Percentiles rank a stretch among this genome's conserved stretches.
These are phyloP conservation scores for Cordyceps militaris DNA, from an alignment of 2,329 filamentous ascomycete genomes.

Conservation along the genomic window DNA sequence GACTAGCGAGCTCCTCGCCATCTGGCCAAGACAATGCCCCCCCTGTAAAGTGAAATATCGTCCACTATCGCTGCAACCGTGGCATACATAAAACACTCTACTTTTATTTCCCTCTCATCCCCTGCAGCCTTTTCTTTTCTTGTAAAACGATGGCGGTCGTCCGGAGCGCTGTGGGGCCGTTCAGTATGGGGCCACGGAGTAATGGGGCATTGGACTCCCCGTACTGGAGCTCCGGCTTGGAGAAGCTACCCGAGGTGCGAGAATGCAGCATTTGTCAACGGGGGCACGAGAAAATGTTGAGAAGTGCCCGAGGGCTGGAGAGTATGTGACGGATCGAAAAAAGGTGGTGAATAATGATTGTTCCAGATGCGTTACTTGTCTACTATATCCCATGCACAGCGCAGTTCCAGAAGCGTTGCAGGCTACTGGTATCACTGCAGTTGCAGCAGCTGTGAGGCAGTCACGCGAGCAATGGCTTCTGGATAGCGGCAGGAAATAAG, in stretches of 20 bases:
- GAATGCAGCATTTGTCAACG: neutral
- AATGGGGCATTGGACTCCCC: neutral
- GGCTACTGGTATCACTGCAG: too few relatives aligned
- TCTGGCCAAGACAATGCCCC: neutral
- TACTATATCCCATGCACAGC: too few relatives aligned
- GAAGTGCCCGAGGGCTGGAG: neutral
- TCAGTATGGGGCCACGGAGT: neutral
- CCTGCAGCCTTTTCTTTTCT: neutral
- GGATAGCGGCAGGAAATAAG: neutral
- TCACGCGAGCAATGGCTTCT: neutral
- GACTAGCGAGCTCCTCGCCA: neutral
- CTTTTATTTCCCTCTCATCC: neutral
- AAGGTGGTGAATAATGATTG: neutral
- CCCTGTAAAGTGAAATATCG: neutral
- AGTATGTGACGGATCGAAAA: neutral
- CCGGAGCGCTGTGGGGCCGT: constrained; percentile 1
- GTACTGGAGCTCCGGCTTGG: neutral
- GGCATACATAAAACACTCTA: neutral
- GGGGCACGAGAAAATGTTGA: neutral
- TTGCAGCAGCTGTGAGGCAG: neutral
- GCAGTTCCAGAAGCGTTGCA: too few relatives aligned
- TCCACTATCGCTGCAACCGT: neutral
- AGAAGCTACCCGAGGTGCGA: neutral
- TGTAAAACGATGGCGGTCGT: neutral
- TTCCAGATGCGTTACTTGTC: too few relatives aligned